phyloP scores from a whole-genome alignment of 2,329 filamentous ascomycete genomes.

The Xylariaceae sp. region DNA sequence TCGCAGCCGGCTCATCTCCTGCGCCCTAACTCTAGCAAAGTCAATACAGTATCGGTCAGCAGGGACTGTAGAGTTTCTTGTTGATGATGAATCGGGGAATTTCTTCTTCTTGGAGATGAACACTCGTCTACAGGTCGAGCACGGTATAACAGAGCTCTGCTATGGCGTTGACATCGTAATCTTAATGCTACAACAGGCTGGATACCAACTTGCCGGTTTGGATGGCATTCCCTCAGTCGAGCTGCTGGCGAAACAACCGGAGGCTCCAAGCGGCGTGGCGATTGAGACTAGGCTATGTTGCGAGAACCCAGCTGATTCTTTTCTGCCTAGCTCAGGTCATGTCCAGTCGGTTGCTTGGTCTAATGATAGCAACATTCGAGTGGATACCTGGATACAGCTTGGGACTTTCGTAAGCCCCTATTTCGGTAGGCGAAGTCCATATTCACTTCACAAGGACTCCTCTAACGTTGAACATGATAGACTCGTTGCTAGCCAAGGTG shows the following conservation, averaged over 20 bases:
- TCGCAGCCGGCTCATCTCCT: constrained; percentile 32
- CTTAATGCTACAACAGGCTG: constrained; percentile 44
- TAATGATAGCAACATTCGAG: constrained; percentile 49
- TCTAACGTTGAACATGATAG: constrained; percentile 7
- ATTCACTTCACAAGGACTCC: not conserved
- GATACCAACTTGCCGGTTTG: constrained; percentile 31
- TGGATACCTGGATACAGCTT: constrained; percentile 66
- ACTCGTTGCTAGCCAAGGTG: constrained; percentile 21
- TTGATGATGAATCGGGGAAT: constrained; percentile 62
- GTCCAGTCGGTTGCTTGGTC: constrained; percentile 61
- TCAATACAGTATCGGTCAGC: constrained; percentile 37
- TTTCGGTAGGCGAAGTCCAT: constrained; percentile 46
- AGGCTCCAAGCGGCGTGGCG: constrained; percentile 35
- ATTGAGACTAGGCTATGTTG: constrained; percentile 47
- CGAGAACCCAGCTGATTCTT: constrained; percentile 60
- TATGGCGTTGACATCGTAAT: constrained; percentile 74
- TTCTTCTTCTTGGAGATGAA: constrained; percentile 62
- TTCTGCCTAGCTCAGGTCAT: constrained; percentile 60
- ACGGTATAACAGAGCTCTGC: constrained; percentile 78
- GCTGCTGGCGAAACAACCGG: constrained; percentile 10
- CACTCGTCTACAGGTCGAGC: constrained; percentile 73
- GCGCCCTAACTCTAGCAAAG: constrained; percentile 15
- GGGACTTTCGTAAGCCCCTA: constrained; percentile 59
- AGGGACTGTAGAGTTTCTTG: constrained; percentile 57
- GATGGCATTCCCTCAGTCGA: constrained; percentile 20